Percentiles rank a stretch among this genome's conserved stretches.
Evolutionary conservation across 805 yeast genomes (phyloP).

Genomic region (Torulaspora quercuum): DNA sequence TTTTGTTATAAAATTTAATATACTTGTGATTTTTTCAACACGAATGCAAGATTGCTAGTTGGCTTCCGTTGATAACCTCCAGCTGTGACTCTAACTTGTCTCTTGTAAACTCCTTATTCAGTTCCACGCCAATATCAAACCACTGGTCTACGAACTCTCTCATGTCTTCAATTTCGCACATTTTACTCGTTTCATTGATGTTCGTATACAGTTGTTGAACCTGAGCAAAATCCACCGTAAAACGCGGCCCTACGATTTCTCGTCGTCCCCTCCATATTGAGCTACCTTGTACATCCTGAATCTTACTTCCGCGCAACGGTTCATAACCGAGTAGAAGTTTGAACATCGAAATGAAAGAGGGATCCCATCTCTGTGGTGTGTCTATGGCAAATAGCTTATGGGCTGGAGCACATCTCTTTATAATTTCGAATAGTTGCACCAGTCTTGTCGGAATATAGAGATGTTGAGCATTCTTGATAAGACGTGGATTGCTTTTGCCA

Average conservation of each 20-base stretch:
- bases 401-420: constrained; percentile 27
- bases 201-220: constrained; percentile 21
- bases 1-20: background rate
- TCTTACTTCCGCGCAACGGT: constrained; percentile 13
- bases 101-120: background rate
- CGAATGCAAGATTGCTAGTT: constrained; percentile 12
- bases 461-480: constrained; percentile 4
- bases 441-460: constrained; percentile 30
- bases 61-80: constrained; percentile 13
- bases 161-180: constrained; percentile 23
- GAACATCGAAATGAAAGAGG: constrained; percentile 13
- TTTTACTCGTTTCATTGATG: constrained; percentile 18
- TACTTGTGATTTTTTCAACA: background rate
- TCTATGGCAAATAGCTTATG: constrained; percentile 31
- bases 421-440: constrained; percentile 26
- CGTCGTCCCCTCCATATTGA: constrained; percentile 7
- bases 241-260: constrained; percentile 6
- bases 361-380: constrained; percentile 21
- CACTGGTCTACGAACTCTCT: constrained; percentile 27
- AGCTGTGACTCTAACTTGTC: constrained; percentile 13
- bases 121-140: constrained; percentile 19
- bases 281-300: constrained; percentile 13
- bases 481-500: constrained; percentile 4
- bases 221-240: constrained; percentile 22
- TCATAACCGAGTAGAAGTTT: constrained; percentile 9